A percentile compares a stretch with the other conserved stretches of the same genome.
These are phyloP conservation scores for Chenopodium formosanum DNA, from an alignment of 148 eudicot species.

Conservation along the genomic window DNA sequence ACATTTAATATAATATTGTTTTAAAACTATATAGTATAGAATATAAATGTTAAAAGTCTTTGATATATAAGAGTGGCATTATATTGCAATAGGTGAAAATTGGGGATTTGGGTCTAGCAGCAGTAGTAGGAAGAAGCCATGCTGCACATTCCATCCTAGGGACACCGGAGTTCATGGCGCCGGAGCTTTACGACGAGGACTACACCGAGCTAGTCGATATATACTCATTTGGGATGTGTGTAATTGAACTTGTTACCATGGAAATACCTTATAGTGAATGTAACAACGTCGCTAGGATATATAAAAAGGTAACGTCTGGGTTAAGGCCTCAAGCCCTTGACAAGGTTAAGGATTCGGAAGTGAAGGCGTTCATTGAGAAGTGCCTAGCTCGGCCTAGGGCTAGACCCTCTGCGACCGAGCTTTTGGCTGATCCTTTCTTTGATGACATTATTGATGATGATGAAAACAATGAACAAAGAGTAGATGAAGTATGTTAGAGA, in stretches of 20 bases:
- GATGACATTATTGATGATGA: conserved; percentile 53
- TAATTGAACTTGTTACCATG: conserved; percentile 76
- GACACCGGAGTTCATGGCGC: conserved; percentile 90
- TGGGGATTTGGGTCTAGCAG: conserved; percentile 81
- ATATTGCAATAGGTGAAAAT: conserved; percentile 57
- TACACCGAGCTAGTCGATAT: conserved; percentile 72
- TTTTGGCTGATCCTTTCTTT: conserved; percentile 65
- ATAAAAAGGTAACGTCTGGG: conserved; percentile 64
- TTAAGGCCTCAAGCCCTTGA: conserved; percentile 53
- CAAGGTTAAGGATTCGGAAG: conserved; percentile 56
- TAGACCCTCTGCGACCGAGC: conserved; percentile 73
- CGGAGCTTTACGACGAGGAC: conserved; percentile 74
- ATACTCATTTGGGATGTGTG: conserved; percentile 74
- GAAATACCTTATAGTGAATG: conserved; percentile 82
- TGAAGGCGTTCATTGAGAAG: conserved; percentile 64
- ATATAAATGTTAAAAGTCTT: too few species aligned
- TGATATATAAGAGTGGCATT: not conserved
- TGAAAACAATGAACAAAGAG: conserved; percentile 20
- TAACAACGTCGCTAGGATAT: conserved; percentile 58
- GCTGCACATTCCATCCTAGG: conserved; percentile 69
- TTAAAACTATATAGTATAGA: too few species aligned
- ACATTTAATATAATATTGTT: too few species aligned
- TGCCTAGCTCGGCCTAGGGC: conserved; percentile 68
- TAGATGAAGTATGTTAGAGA: not conserved
- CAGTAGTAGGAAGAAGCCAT: conserved; percentile 57